Percentiles rank a stretch among this genome's conserved stretches.
phyloP scores from a whole-genome alignment of 208 protist species.

The Entamoeba invadens region DNA sequence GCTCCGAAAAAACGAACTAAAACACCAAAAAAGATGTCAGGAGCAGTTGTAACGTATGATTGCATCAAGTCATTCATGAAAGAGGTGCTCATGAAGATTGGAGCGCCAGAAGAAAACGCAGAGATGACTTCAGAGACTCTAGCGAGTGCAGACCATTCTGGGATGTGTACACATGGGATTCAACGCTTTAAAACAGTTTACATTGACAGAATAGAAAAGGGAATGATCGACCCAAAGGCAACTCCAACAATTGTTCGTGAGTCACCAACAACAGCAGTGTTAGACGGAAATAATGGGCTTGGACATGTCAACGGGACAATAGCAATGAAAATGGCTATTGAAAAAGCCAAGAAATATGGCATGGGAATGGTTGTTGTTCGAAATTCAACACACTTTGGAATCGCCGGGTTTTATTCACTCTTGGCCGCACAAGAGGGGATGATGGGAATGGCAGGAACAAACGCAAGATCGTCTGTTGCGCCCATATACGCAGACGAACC shows the following conservation, averaged over 20 bases:
- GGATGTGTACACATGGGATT: constrained; percentile 39
- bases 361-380: constrained; percentile 34
- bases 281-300: constrained; percentile 41
- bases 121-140: constrained; percentile 23
- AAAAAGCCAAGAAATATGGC: constrained; percentile 33
- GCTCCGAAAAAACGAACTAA: no score
- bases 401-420: constrained; percentile 34
- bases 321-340: constrained; percentile 39
- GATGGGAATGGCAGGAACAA: constrained; percentile 35
- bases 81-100: neutral
- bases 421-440: constrained; percentile 18
- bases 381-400: constrained; percentile 39
- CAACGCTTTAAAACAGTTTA: constrained; percentile 34
- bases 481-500: constrained; percentile 26
- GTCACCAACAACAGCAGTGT: constrained; percentile 36
- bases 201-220: constrained; percentile 22
- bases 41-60: no score
- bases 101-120: constrained; percentile 5
- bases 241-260: constrained; percentile 26
- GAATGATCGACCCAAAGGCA: constrained; percentile 17
- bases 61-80: neutral
- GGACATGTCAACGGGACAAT: constrained; percentile 25
- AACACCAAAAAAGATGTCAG: no score
- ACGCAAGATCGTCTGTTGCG: constrained; percentile 31
- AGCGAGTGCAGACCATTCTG: constrained; percentile 25